phyloP scores from a whole-genome alignment of 2,329 filamentous ascomycete species.

The Penicillium sp. region DNA sequence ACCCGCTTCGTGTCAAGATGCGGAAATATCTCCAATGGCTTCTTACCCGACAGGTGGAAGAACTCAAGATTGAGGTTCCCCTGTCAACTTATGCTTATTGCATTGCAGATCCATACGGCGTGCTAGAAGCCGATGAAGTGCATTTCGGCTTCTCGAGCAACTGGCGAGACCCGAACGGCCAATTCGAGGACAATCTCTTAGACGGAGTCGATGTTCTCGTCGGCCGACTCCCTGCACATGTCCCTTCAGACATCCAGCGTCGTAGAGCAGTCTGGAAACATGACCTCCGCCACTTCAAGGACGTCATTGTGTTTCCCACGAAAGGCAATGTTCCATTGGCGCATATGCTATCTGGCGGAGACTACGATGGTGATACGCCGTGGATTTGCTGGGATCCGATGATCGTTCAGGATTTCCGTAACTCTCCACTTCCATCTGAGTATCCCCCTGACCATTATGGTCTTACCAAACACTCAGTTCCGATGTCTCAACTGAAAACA shows the following conservation, averaged over 20 bases:
- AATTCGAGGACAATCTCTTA: constrained; percentile 48
- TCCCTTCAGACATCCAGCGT: constrained; percentile 62
- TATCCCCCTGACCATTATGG: constrained; percentile 48
- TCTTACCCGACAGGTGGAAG: constrained; percentile 47
- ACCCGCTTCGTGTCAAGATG: constrained; percentile 45
- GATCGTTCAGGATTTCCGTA: constrained; percentile 55
- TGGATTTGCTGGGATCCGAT: constrained; percentile 63
- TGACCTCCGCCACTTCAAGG: constrained; percentile 56
- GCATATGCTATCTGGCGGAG: constrained; percentile 63
- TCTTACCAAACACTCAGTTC: constrained; percentile 48
- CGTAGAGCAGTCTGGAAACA: constrained; percentile 50
- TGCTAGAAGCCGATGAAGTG: constrained; percentile 57
- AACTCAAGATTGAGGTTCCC: constrained; percentile 51
- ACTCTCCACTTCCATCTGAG: constrained; percentile 49
- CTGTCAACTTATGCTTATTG: constrained; percentile 59
- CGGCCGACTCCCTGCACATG: constrained; percentile 58
- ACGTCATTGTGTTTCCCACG: constrained; percentile 61
- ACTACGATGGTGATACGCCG: constrained; percentile 65
- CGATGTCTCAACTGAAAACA: constrained; percentile 43
- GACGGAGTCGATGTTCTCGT: constrained; percentile 56
- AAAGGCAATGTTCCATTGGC: constrained; percentile 57
- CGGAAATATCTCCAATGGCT: constrained; percentile 41
- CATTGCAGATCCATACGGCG: constrained; percentile 57
- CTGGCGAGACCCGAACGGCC: constrained; percentile 39
- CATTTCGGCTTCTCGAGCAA: constrained; percentile 56